Percentiles rank a stretch among this genome's conserved stretches.
phyloP scores from a whole-genome alignment of 495 filamentous ascomycete genomes.

The Tuber melanosporum region DNA sequence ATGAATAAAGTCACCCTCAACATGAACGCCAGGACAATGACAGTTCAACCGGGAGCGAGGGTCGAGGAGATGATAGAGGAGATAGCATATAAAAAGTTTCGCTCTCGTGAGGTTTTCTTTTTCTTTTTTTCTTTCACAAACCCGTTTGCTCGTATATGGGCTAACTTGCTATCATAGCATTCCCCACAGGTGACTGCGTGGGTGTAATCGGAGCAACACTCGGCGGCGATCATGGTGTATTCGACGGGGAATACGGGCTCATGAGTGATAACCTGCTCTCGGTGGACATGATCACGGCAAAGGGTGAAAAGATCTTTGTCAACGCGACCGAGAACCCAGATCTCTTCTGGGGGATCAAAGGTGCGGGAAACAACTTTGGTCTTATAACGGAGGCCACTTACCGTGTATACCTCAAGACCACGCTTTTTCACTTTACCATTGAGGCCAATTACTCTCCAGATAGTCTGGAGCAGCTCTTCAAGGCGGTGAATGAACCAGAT shows the following conservation, averaged over 20 bases:
- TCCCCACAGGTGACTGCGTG: slow-evolving; percentile 46
- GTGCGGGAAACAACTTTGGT: slow-evolving; percentile 13
- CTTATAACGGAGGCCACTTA: slow-evolving; percentile 39
- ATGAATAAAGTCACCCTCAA: neutral
- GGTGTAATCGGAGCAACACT: slow-evolving; percentile 52
- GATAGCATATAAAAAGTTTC: neutral
- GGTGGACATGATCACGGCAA: slow-evolving; percentile 52
- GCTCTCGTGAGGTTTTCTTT: neutral
- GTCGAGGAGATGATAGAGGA: neutral
- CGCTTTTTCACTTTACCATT: slow-evolving; percentile 5
- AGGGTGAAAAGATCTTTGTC: slow-evolving; percentile 46
- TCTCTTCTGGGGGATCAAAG: slow-evolving; percentile 30
- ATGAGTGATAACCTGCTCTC: slow-evolving; percentile 55
- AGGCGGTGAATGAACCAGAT: slow-evolving; percentile 50
- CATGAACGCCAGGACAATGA: neutral
- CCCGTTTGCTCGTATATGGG: neutral
- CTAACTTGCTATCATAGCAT: neutral
- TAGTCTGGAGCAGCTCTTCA: neutral
- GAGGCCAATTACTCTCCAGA: slow-evolving; percentile 9
- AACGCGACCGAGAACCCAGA: slow-evolving; percentile 42
- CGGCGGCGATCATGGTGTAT: slow-evolving; percentile 57
- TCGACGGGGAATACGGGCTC: slow-evolving; percentile 56
- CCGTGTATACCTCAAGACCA: slow-evolving; percentile 47
- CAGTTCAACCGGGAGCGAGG: neutral
- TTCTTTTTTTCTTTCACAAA: neutral